Evolutionary conservation across 257 asterid genomes (phyloP).

Genomic region (Solanum chiquidenum): DNA sequence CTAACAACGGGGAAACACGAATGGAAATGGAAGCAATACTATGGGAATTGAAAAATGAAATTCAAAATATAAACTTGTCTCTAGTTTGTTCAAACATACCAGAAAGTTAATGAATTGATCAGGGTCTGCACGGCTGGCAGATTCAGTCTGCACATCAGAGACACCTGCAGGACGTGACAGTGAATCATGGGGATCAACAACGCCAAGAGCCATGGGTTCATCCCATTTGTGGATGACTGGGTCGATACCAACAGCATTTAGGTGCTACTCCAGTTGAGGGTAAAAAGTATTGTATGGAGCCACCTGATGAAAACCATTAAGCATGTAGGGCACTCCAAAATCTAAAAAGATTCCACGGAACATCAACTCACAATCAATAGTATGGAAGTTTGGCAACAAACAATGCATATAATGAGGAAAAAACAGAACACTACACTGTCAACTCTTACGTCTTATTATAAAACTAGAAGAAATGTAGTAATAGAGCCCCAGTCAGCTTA

Average conservation of each 20-base stretch:
- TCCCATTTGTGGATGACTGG: constrained; percentile 75
- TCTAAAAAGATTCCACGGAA: background rate
- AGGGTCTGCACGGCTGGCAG: constrained; percentile 69
- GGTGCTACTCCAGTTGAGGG: constrained; percentile 70
- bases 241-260: constrained; percentile 70
- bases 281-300: constrained; percentile 80
- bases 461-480: background rate
- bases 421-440: background rate
- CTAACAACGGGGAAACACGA: background rate
- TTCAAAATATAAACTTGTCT: background rate
- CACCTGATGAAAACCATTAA: constrained; percentile 39
- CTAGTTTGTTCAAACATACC: constrained; percentile 24
- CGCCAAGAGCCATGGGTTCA: constrained; percentile 71
- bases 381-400: background rate
- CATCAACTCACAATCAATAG: background rate
- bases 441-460: background rate
- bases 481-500: background rate
- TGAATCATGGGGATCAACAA: constrained; percentile 92
- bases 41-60: background rate
- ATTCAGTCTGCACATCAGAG: constrained; percentile 82
- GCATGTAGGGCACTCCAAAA: background rate
- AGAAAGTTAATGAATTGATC: constrained; percentile 71
- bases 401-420: background rate
- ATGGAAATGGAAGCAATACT: background rate
- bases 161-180: constrained; percentile 91